Conservation (phyloP, 441 rosid genomes). For the Eruca vesicaria region DNA sequence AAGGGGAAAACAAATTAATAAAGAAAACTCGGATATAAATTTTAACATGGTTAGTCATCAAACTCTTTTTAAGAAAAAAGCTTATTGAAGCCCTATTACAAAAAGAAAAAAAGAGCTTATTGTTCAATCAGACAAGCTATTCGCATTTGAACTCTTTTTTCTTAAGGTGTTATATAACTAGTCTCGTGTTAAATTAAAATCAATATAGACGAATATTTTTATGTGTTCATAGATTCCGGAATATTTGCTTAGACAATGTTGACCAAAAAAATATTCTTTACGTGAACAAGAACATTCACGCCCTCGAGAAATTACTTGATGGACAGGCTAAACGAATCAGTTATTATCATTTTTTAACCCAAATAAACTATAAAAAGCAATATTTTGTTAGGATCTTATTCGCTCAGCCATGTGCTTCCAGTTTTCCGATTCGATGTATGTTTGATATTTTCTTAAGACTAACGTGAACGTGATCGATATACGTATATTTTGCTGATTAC, state of each 20-base stretch:
- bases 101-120: no score
- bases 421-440: conserved; percentile 28
- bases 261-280: conserved; percentile 2
- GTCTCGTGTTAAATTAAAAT: background rate
- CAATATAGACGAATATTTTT: background rate
- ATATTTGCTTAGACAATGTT: conserved; percentile 4
- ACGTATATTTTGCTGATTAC: background rate
- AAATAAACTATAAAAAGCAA: background rate
- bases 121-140: background rate
- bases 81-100: no score
- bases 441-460: background rate
- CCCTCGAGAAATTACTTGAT: conserved; percentile 2
- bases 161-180: background rate
- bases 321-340: conserved; percentile 9
- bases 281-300: conserved; percentile 16
- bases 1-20: no score
- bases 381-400: conserved; percentile 29
- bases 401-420: conserved; percentile 30
- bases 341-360: background rate
- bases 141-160: background rate
- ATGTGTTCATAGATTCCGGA: background rate
- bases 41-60: background rate
- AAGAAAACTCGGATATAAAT: no score
- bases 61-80: background rate
- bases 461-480: conserved; percentile 14